These are phyloP conservation scores for Carex cristatella DNA, from an alignment of 176 grass and related monocot genomes.

Conservation along the genomic window DNA sequence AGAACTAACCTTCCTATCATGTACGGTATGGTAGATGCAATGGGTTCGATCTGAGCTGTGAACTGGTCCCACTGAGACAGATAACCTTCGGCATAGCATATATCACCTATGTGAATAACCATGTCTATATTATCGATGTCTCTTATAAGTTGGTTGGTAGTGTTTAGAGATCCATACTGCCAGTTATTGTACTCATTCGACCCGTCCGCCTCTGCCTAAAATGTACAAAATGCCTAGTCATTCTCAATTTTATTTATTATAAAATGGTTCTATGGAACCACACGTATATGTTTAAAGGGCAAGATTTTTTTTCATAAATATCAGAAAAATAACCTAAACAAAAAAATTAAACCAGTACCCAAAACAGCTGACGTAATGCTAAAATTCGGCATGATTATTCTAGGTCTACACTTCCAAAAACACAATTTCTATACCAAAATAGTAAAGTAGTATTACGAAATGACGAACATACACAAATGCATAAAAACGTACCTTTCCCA, in stretches of 20 bases:
- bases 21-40: constrained; percentile 70
- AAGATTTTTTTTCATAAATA: background rate
- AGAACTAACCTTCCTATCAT: constrained; percentile 76
- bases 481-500: constrained; percentile 65
- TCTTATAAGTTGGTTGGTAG: constrained; percentile 59
- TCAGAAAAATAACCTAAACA: background rate
- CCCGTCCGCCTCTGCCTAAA: constrained; percentile 76
- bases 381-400: background rate
- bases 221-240: background rate
- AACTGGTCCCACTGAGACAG: constrained; percentile 94
- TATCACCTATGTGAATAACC: constrained; percentile 82
- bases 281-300: background rate
- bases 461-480: background rate
- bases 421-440: background rate
- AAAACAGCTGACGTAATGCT: background rate
- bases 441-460: background rate
- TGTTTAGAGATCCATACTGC: constrained; percentile 73
- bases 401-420: background rate
- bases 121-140: constrained; percentile 72
- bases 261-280: background rate
- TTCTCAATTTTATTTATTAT: background rate
- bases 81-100: constrained; percentile 75
- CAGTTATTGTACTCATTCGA: constrained; percentile 74
- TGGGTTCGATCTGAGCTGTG: constrained; percentile 70
- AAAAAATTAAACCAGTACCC: background rate